Conservation (phyloP, 352 stramenopile species). For the Phytophthora pinifolia region DNA sequence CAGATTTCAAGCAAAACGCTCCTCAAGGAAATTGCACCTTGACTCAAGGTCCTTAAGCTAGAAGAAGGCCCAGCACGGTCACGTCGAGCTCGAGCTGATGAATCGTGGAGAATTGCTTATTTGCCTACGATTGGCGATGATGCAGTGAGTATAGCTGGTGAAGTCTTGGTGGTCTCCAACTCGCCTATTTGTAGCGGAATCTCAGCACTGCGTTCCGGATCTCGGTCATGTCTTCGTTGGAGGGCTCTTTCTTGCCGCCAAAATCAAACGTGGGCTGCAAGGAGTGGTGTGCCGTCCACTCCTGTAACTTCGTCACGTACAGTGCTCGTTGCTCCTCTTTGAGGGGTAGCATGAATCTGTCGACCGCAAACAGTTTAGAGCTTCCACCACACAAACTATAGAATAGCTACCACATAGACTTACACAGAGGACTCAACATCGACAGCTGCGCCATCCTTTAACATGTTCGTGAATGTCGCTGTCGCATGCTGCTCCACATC, state of each 20-base stretch:
- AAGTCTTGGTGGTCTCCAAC: background rate
- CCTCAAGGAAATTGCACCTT: too few species aligned
- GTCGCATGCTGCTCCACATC: conserved; percentile 14
- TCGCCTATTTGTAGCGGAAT: conserved; percentile 39
- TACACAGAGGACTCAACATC: conserved; percentile 77
- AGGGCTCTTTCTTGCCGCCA: conserved; percentile 25
- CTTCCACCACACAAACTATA: background rate
- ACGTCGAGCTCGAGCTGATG: too few species aligned
- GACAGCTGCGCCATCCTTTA: conserved; percentile 44
- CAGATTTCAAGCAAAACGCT: too few species aligned
- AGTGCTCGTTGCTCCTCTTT: conserved; percentile 64
- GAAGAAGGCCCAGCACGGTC: too few species aligned
- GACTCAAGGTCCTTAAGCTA: too few species aligned
- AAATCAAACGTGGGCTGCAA: conserved; percentile 45
- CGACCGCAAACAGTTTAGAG: background rate
- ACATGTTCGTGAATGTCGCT: conserved; percentile 37
- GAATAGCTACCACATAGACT: conserved; percentile 15
- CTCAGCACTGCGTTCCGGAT: conserved; percentile 62
- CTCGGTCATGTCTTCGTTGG: conserved; percentile 46
- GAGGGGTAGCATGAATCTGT: conserved; percentile 71
- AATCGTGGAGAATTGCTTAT: too few species aligned
- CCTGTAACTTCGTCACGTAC: conserved; percentile 69
- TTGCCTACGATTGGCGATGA: too few species aligned
- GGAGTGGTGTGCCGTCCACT: conserved; percentile 42
- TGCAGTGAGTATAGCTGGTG: too few species aligned